phyloP scores from a whole-genome alignment of 1,284 basidiomycete species.

The Cryptococcus sp. region DNA sequence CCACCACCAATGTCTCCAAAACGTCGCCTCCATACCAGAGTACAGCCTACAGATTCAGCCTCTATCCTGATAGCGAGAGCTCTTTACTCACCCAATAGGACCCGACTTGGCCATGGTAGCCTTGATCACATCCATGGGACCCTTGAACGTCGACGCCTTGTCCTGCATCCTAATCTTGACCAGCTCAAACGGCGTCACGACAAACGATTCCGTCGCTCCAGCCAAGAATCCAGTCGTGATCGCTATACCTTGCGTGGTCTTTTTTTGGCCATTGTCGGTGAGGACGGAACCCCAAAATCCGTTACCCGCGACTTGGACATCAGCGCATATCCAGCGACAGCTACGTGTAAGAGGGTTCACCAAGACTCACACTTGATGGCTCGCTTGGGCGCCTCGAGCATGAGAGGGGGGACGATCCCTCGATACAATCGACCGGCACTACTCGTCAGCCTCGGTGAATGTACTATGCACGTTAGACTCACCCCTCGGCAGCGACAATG shows the following conservation, averaged over 20 bases:
- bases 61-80: background rate
- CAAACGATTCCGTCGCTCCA: slow-evolving; percentile 90
- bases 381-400: slow-evolving; percentile 96
- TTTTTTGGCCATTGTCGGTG: slow-evolving; percentile 56
- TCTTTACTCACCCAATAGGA: slow-evolving; percentile 63
- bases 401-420: slow-evolving; percentile 86
- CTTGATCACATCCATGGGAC: slow-evolving; percentile 83
- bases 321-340: too few species aligned
- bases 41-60: slow-evolving; percentile 26
- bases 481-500: slow-evolving; percentile 63
- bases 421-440: slow-evolving; percentile 82
- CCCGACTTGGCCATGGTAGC: slow-evolving; percentile 73
- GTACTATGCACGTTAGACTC: slow-evolving; percentile 10
- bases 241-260: slow-evolving; percentile 83
- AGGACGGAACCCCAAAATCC: slow-evolving; percentile 73
- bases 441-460: slow-evolving; percentile 7
- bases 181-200: slow-evolving; percentile 85
- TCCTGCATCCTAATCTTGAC: slow-evolving; percentile 95
- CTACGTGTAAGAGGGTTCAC: too few species aligned
- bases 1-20: slow-evolving; percentile 85
- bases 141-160: slow-evolving; percentile 78
- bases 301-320: background rate
- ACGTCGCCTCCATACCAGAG: slow-evolving; percentile 88
- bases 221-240: slow-evolving; percentile 87
- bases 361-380: slow-evolving; percentile 88